Evolutionary conservation across 1,284 basidiomycete genomes (phyloP).

Genomic region (Termitomyces sp.): DNA sequence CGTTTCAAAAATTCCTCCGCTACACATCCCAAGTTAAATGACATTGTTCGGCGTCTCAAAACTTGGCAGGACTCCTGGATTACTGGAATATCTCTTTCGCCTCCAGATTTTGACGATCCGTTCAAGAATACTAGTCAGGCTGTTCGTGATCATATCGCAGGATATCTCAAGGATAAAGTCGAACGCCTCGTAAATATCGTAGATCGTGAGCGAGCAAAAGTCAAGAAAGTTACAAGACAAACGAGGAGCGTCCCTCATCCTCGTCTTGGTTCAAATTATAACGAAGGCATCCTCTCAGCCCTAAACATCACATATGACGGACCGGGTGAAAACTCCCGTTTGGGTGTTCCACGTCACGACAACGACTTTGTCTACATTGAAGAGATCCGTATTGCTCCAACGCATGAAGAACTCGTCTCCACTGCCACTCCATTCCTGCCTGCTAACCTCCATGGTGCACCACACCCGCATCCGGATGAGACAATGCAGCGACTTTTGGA

Average conservation of each 20-base stretch:
- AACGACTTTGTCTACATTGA: constrained; percentile 57
- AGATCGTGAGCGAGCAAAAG: constrained; percentile 33
- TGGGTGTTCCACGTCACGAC: constrained; percentile 53
- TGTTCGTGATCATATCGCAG: constrained; percentile 31
- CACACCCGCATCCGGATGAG: constrained; percentile 48
- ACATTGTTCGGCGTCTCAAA: constrained; percentile 37
- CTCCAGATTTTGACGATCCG: constrained; percentile 27
- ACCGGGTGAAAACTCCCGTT: constrained; percentile 44
- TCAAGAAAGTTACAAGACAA: constrained; percentile 19
- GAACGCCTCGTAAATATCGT: constrained; percentile 42
- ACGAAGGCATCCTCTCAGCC: constrained; percentile 32
- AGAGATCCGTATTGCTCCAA: constrained; percentile 58
- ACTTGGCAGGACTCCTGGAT: constrained; percentile 46
- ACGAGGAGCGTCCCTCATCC: background rate
- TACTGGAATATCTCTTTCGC: constrained; percentile 27
- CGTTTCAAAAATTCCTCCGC: constrained; percentile 54
- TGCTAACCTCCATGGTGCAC: constrained; percentile 49
- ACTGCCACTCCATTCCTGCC: constrained; percentile 48
- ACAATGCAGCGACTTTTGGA: constrained; percentile 63
- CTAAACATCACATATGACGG: constrained; percentile 43
- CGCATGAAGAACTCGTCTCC: constrained; percentile 52
- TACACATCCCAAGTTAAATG: constrained; percentile 39
- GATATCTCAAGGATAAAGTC: constrained; percentile 34
- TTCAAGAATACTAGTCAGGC: constrained; percentile 34
- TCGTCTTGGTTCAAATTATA: constrained; percentile 8